These are phyloP conservation scores for Aureobasidium sp. DNA, from an alignment of 2,329 filamentous ascomycete species.

Conservation along the genomic window DNA sequence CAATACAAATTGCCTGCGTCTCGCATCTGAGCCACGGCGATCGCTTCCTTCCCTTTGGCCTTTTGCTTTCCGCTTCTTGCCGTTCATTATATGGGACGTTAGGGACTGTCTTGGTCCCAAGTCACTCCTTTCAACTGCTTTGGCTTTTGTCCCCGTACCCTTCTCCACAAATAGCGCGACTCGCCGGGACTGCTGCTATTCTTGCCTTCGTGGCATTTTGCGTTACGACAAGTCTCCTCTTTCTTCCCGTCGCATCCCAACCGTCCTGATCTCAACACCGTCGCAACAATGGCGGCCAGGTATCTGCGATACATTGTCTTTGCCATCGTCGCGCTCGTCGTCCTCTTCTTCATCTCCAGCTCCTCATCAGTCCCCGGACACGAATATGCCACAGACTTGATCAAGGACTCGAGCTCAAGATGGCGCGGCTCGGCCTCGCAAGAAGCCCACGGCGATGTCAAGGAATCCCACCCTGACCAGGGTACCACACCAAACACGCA, in stretches of 20 bases:
- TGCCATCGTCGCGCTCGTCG: slow-evolving; percentile 62
- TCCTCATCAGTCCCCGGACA: slow-evolving; percentile 37
- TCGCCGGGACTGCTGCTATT: not conserved
- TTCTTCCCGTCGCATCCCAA: not conserved
- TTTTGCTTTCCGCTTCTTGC: not conserved
- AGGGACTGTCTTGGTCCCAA: not conserved
- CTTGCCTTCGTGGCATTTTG: slow-evolving; percentile 3
- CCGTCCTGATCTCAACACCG: not conserved
- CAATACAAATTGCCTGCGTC: not conserved
- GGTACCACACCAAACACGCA: slow-evolving; percentile 26
- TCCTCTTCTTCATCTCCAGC: slow-evolving; percentile 75
- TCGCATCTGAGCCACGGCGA: not conserved
- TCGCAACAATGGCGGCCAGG: slow-evolving; percentile 55
- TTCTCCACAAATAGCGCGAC: slow-evolving; percentile 10
- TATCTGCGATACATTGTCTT: slow-evolving; percentile 67
- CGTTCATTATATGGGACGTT: slow-evolving; percentile 6
- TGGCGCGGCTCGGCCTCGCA: slow-evolving; percentile 22
- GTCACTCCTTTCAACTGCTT: slow-evolving; percentile 1
- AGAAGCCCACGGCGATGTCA: slow-evolving; percentile 13
- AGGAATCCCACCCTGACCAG: slow-evolving; percentile 5
- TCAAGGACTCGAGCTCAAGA: slow-evolving; percentile 23
- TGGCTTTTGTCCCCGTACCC: not conserved
- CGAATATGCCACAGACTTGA: slow-evolving; percentile 25
- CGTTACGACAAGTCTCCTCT: not conserved
- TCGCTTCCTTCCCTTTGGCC: not conserved